Conservation (phyloP, 768 basidiomycete species). For the Terana coerulea region DNA sequence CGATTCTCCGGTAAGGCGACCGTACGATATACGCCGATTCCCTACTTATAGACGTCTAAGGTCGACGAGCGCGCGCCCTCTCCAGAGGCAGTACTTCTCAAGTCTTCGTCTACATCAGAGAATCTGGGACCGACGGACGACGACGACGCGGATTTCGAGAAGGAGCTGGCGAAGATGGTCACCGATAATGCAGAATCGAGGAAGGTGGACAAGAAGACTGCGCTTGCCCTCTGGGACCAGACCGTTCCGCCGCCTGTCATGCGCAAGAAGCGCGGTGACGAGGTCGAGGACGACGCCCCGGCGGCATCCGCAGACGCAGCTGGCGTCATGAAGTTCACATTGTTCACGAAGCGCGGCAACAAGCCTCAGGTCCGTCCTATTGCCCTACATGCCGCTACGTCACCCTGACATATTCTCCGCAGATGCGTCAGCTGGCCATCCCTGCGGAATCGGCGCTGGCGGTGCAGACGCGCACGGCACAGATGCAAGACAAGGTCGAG, state of each 20-base stretch:
- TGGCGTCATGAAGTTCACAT: conserved; percentile 83
- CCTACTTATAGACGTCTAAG: conserved; percentile 37
- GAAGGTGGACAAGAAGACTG: conserved; percentile 86
- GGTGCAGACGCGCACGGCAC: conserved; percentile 85
- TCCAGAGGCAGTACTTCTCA: conserved; percentile 76
- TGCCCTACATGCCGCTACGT: background rate
- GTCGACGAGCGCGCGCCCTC: conserved; percentile 70
- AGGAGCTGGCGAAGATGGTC: conserved; percentile 93
- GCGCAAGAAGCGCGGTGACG: conserved; percentile 64
- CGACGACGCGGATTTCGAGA: conserved; percentile 90
- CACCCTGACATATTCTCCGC: no score
- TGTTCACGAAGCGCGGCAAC: conserved; percentile 90
- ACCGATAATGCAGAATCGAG: conserved; percentile 85
- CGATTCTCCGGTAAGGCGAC: conserved; percentile 51
- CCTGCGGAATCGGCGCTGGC: conserved; percentile 87
- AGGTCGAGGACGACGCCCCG: conserved; percentile 45
- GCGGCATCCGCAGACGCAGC: conserved; percentile 27
- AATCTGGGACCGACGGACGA: conserved; percentile 81
- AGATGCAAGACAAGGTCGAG: conserved; percentile 91
- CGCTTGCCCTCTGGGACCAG: conserved; percentile 85
- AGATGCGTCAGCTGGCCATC: conserved; percentile 87
- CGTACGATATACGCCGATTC: no score
- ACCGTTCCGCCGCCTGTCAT: conserved; percentile 66
- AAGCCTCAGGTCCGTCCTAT: conserved; percentile 71
- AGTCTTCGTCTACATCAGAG: conserved; percentile 57